These are phyloP conservation scores for Papilionanthe hybrid DNA, from an alignment of 116 monocot genomes.

Conservation along the genomic window DNA sequence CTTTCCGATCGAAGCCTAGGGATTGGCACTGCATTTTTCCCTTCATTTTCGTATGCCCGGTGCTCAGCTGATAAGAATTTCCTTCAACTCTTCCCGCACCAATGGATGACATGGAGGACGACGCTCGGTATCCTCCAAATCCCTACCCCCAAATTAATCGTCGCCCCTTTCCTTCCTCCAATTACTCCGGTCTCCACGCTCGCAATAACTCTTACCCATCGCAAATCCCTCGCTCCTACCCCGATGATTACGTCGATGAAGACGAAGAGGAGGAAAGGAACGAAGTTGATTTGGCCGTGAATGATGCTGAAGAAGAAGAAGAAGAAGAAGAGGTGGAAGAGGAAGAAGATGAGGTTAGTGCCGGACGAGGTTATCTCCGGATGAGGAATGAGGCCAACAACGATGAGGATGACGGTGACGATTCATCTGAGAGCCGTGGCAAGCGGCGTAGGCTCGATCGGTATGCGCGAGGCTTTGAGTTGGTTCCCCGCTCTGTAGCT, in stretches of 20 bases:
- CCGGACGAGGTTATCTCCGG: neutral
- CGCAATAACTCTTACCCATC: slow-evolving; percentile 10
- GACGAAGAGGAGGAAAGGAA: slow-evolving; percentile 12
- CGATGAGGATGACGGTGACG: slow-evolving; percentile 14
- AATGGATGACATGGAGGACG: slow-evolving; percentile 71
- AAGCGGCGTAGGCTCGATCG: slow-evolving; percentile 63
- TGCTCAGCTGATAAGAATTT: neutral
- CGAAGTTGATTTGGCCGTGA: slow-evolving; percentile 1
- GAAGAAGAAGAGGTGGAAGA: neutral
- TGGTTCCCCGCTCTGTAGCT: slow-evolving; percentile 34
- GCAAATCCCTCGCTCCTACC: slow-evolving; percentile 11
- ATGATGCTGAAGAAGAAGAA: slow-evolving; percentile 8
- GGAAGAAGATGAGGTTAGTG: neutral
- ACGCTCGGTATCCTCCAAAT: slow-evolving; percentile 45
- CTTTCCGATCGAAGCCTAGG: neutral
- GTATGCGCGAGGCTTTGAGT: slow-evolving; percentile 64
- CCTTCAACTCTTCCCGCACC: neutral
- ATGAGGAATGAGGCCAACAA: neutral
- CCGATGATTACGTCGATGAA: slow-evolving; percentile 20
- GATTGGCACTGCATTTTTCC: neutral
- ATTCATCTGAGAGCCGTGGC: slow-evolving; percentile 48
- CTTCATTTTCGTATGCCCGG: neutral
- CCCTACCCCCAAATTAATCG: slow-evolving; percentile 16
- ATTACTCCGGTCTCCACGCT: slow-evolving; percentile 12
- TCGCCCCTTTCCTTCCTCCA: slow-evolving; percentile 7